phyloP scores from a whole-genome alignment of 192 early-diverging fungal genomes.

The Chytriomyces confervae region DNA sequence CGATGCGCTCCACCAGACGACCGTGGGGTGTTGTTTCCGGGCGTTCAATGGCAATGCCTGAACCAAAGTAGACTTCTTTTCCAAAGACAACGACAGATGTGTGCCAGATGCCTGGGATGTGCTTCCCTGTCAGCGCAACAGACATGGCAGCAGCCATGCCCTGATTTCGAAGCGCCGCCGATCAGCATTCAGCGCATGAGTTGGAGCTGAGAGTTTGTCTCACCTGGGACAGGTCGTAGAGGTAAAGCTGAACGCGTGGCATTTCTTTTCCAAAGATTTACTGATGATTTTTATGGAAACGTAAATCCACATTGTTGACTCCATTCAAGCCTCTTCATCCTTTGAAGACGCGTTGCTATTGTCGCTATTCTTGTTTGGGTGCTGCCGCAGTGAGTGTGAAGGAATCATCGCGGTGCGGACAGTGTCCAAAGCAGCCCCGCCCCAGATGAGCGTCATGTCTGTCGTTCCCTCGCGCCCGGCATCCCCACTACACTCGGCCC shows the following conservation, averaged over 20 bases:
- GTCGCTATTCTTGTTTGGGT: no score
- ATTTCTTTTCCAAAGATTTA: not conserved
- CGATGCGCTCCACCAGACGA: slow-evolving; percentile 65
- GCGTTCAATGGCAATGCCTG: slow-evolving; percentile 64
- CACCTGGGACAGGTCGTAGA: slow-evolving; percentile 53
- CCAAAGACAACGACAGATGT: slow-evolving; percentile 80
- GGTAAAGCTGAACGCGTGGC: slow-evolving; percentile 15
- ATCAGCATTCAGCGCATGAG: not conserved
- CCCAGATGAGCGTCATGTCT: no score
- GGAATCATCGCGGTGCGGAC: no score
- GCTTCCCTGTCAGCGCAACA: slow-evolving; percentile 64
- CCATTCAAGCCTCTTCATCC: no score
- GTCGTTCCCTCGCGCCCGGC: no score
- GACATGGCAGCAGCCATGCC: slow-evolving; percentile 81
- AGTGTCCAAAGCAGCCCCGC: no score
- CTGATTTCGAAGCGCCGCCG: not conserved
- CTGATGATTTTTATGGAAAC: no score
- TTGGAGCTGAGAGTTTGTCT: not conserved
- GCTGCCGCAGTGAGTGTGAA: no score
- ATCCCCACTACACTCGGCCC: no score
- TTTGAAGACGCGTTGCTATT: no score
- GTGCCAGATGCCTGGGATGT: slow-evolving; percentile 79
- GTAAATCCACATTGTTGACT: no score
- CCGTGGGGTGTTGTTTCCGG: slow-evolving; percentile 69
- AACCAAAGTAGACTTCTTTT: slow-evolving; percentile 78